Evolutionary conservation across 805 yeast genomes (phyloP), one percentile per base, ranked within the genome.

Genomic region (Hanseniaspora occidentalis): DNA sequence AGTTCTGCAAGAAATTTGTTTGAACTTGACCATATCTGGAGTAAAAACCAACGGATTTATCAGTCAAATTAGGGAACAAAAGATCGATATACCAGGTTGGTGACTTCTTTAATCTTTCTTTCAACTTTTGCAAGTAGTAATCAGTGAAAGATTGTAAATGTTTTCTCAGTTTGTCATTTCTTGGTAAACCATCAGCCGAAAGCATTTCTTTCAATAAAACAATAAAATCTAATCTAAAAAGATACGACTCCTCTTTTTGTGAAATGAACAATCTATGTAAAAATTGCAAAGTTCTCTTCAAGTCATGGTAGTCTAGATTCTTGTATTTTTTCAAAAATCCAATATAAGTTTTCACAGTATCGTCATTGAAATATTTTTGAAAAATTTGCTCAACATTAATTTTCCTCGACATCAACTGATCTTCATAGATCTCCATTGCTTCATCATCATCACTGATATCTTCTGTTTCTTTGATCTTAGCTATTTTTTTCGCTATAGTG

Each of bases 181-280:
- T 56, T 1, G 75, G 68, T 14, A 77, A 58, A 6, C 78, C 75
- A 24, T 63, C 62, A 29, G 66, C 67, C 10, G 75, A 62, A 6
- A 81, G 60, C 50, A 81, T 61, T 21, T 70, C 65, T 50, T 75
- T 70, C 1, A 83, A 53, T 2, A 71, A 52, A 13, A 67, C 54
- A 70, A 89, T 71, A 52, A 92, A 75, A 54, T 88, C 96, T 25
- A 92, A 53, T 38, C 95, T 64, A 50, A 69, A 78, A 25, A 83
- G 56, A 25, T 72, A 60, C 0, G 77, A 64, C 33, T 77, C 75
- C 38, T 67, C 69, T 43, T 81, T 79, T 31, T 74, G 69, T 37
- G 75, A 67, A 37, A 79, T 77, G 47, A 85, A 75, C 1, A 84
- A 58, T 23, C 83, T 65, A 52, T 83, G 84, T 51, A 86, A 76